Conservation (phyloP, 2,329 filamentous ascomycete species). For the Daldinia sp. region DNA sequence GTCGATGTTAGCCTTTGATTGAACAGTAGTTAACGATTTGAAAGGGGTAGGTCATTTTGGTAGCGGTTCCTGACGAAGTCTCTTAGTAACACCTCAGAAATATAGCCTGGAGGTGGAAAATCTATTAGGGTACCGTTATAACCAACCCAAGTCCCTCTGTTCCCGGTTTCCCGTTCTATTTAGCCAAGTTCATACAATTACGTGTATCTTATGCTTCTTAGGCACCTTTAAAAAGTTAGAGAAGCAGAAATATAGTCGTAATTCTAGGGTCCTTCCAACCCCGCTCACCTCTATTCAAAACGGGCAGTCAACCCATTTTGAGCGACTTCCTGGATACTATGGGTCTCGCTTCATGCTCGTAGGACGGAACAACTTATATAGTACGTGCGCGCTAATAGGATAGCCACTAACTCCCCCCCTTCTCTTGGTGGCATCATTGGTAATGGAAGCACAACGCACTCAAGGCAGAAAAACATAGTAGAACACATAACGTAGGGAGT, state of each 20-base stretch:
- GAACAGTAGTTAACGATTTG: no score
- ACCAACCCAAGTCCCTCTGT: neutral
- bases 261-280: neutral
- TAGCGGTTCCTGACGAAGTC: neutral
- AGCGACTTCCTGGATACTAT: neutral
- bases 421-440: neutral
- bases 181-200: neutral
- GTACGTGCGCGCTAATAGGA: slow-evolving; percentile 25
- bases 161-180: neutral
- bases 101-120: neutral
- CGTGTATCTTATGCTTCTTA: neutral
- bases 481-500: neutral
- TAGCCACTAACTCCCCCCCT: neutral
- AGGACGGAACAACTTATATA: neutral
- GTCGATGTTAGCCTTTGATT: no score
- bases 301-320: neutral
- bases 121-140: neutral
- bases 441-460: neutral
- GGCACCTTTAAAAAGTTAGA: neutral
- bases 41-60: neutral
- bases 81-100: neutral
- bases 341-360: neutral
- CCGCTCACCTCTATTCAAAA: slow-evolving; percentile 11
- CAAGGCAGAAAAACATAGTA: neutral
- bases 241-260: neutral